Percentiles rank a stretch among this genome's conserved stretches.
Conservation (phyloP, 2,329 filamentous ascomycete species). For the Tolypocladium capitatum region DNA sequence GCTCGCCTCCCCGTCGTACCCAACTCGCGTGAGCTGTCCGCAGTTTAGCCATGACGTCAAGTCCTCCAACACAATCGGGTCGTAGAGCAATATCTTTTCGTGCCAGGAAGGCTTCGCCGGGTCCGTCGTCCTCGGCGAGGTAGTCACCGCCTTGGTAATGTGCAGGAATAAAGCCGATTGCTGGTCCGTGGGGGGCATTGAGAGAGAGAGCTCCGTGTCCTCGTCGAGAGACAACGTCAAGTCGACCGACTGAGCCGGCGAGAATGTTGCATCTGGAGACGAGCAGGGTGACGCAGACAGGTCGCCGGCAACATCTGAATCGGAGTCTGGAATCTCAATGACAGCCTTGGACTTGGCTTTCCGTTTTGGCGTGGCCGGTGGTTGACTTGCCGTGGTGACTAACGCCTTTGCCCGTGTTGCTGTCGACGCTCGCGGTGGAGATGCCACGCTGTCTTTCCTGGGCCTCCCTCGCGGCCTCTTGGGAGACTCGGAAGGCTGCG, state of each 20-base stretch:
- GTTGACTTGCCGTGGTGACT: not conserved
- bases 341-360: conserved; percentile 3
- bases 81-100: conserved; percentile 88
- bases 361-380: not conserved
- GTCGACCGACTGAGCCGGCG: conserved; percentile 27
- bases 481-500: conserved; percentile 17
- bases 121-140: conserved; percentile 35
- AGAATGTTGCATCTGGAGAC: conserved; percentile 26
- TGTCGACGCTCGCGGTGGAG: not conserved
- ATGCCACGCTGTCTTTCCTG: conserved; percentile 18
- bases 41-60: conserved; percentile 71
- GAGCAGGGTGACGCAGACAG: conserved; percentile 19
- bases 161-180: conserved; percentile 33
- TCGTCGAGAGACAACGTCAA: conserved; percentile 30
- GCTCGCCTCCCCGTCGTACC: conserved; percentile 52
- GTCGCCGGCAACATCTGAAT: conserved; percentile 21
- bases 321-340: conserved; percentile 41
- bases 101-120: conserved; percentile 56
- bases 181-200: conserved; percentile 23
- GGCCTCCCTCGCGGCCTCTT: conserved; percentile 28
- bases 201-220: conserved; percentile 30
- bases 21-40: conserved; percentile 47
- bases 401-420: conserved; percentile 4
- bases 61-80: conserved; percentile 81
- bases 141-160: conserved; percentile 42